Evolutionary conservation across 2,329 filamentous ascomycete species (phyloP).

Genomic region (Thelonectria discophora): DNA sequence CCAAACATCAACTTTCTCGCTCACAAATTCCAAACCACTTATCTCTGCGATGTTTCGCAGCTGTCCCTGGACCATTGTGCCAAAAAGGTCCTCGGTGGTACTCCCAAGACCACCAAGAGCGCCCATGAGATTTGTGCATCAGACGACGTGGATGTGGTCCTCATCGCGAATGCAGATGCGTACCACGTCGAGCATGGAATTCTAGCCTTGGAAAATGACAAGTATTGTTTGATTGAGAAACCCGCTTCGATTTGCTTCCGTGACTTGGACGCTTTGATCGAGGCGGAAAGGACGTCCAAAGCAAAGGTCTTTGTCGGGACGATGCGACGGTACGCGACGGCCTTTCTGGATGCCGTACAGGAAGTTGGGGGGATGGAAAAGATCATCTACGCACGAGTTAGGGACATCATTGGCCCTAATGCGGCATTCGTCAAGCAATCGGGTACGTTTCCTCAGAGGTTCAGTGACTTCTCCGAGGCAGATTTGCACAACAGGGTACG

Average conservation of each 20-base stretch:
- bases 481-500: slow-evolving; percentile 15
- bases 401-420: slow-evolving; percentile 60
- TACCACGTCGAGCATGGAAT: slow-evolving; percentile 63
- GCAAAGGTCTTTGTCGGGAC: slow-evolving; percentile 66
- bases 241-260: slow-evolving; percentile 61
- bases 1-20: slow-evolving; percentile 57
- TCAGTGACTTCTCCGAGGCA: slow-evolving; percentile 32
- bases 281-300: slow-evolving; percentile 54
- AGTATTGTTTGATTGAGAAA: slow-evolving; percentile 68
- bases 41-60: slow-evolving; percentile 61
- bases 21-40: slow-evolving; percentile 55
- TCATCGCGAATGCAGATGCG: slow-evolving; percentile 62
- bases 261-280: slow-evolving; percentile 57
- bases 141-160: slow-evolving; percentile 60
- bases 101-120: slow-evolving; percentile 46
- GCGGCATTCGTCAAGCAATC: slow-evolving; percentile 56
- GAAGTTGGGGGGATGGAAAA: slow-evolving; percentile 61
- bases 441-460: slow-evolving; percentile 56
- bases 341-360: slow-evolving; percentile 61
- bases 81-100: slow-evolving; percentile 31
- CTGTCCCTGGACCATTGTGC: slow-evolving; percentile 41
- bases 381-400: slow-evolving; percentile 63
- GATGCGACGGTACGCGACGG: slow-evolving; percentile 67
- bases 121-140: slow-evolving; percentile 54
- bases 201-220: slow-evolving; percentile 60